phyloP scores from a whole-genome alignment of 169 alveolate species.

The Babesia caballi region DNA sequence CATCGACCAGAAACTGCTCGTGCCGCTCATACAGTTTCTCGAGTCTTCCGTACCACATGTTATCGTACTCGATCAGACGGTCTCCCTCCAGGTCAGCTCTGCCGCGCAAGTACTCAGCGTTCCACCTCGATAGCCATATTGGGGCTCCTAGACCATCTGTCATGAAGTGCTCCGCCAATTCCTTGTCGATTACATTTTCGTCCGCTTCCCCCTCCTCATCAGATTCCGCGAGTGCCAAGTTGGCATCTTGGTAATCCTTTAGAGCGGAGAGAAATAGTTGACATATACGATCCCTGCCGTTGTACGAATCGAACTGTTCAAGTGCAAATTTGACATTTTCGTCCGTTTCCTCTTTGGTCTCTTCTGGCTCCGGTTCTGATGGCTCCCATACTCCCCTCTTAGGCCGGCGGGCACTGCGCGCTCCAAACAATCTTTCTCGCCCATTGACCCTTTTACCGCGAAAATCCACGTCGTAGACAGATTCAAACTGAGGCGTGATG shows the following conservation, averaged over 20 bases:
- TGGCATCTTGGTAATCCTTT: constrained; percentile 11
- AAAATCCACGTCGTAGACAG: background rate
- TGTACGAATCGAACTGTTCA: constrained; percentile 9
- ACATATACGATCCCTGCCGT: constrained; percentile 17
- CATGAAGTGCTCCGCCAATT: background rate
- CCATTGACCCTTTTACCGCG: background rate
- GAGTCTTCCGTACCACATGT: constrained; percentile 32
- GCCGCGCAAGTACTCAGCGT: constrained; percentile 23
- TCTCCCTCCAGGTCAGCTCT: background rate
- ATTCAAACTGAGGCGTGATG: background rate
- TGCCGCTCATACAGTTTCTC: background rate
- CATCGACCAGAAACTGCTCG: background rate
- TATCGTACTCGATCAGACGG: constrained; percentile 6
- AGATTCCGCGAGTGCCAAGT: background rate
- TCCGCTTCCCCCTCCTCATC: background rate
- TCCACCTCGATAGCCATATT: background rate
- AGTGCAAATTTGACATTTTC: background rate
- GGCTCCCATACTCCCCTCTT: too few species aligned
- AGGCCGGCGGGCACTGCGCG: too few species aligned
- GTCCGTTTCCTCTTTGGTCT: background rate
- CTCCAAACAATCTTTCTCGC: too few species aligned
- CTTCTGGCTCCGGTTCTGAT: background rate
- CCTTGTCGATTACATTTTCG: background rate
- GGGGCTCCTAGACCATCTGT: constrained; percentile 7
- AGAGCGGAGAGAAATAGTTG: constrained; percentile 38